Base-by-base conservation (phyloP, 805 yeast genomes). In the Sungouiella thailandica region DNA sequence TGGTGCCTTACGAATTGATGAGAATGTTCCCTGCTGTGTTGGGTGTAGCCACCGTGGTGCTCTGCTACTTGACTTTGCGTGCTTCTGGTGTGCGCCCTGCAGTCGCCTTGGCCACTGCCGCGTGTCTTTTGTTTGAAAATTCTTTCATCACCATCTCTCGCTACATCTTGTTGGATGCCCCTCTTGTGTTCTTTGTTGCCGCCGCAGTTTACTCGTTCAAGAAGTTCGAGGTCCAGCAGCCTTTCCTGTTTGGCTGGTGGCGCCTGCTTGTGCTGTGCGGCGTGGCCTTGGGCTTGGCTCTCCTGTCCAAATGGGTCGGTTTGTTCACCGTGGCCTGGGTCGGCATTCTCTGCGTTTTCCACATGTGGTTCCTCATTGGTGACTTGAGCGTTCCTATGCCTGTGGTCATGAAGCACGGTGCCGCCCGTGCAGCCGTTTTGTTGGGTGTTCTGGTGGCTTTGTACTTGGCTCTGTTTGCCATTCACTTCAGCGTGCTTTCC, bases 301-400 rank as follows among this genome's bases (percentile, higher is more conserved):
- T 78, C 14, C 74, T 83, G 16, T 76, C 89, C 20, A 84, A 84
- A 58, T 83, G 93, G 93, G 93, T 83, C 29, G 94, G 94, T 41
- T 60, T 83, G 25, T 83, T 83, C 62, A 84, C 94, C 13, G 54
- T 84, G 37, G 82, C 82, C 3, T 84, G 90, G 90, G 72, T 78
- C 39, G 94, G 93, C 33, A 33, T 70, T 2, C 55, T 72, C 37
- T 80, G 83, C 50, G 54, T 72, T 12, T 64, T 72, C 55, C 82
- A 79, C 49, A 49, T 84, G 43, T 82, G 89, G 89, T 72, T 82
- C 44, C 55, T 76, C 38, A 54, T 82, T 48, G 93, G 93, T 53
- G 93, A 84, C 62, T 65, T 84, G 50, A 52, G 70, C 4, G 68
- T 77, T 13, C 49, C 77, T 11, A 39, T 74, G 8, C 53, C 49